Conservation (phyloP, 2,329 filamentous ascomycete species). For the Aspergillus persii region DNA sequence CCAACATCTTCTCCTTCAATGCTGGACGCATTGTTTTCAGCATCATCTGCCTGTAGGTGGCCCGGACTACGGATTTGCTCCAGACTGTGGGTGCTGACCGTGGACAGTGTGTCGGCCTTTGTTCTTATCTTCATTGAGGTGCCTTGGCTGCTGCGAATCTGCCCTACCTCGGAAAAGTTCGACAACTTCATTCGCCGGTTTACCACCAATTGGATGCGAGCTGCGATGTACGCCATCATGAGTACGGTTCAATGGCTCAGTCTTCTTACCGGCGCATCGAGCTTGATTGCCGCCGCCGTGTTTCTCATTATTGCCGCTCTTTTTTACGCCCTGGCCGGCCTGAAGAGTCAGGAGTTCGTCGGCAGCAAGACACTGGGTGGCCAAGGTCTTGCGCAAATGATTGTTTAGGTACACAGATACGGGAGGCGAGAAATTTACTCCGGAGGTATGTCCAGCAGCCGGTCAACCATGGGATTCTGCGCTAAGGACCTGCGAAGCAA, state of each 20-base stretch:
- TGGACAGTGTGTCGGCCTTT: conserved; percentile 64
- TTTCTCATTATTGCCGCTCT: conserved; percentile 71
- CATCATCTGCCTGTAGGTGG: conserved; percentile 55
- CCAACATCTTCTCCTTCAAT: conserved; percentile 64
- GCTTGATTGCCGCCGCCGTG: conserved; percentile 81
- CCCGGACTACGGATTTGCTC: neutral
- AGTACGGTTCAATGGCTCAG: conserved; percentile 81
- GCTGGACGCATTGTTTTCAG: conserved; percentile 60
- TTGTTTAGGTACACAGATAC: conserved; percentile 59
- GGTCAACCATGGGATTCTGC: neutral
- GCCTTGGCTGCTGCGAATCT: conserved; percentile 92
- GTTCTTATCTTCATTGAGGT: conserved; percentile 85
- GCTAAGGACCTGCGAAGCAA: neutral
- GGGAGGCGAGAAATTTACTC: neutral
- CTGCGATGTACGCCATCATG: conserved; percentile 80
- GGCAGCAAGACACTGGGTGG: conserved; percentile 93
- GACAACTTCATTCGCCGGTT: conserved; percentile 86
- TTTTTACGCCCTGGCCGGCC: conserved; percentile 64
- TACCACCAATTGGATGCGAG: conserved; percentile 96
- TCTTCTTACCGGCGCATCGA: conserved; percentile 62
- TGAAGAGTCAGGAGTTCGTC: conserved; percentile 47
- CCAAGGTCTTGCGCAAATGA: conserved; percentile 94
- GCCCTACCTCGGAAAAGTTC: conserved; percentile 87
- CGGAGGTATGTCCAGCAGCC: neutral
- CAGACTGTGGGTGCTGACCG: conserved; percentile 41